Evolutionary conservation across 805 yeast genomes (phyloP), one percentile per base, ranked within the genome.

Genomic region (Wickerhamiella kurtzmanii): DNA sequence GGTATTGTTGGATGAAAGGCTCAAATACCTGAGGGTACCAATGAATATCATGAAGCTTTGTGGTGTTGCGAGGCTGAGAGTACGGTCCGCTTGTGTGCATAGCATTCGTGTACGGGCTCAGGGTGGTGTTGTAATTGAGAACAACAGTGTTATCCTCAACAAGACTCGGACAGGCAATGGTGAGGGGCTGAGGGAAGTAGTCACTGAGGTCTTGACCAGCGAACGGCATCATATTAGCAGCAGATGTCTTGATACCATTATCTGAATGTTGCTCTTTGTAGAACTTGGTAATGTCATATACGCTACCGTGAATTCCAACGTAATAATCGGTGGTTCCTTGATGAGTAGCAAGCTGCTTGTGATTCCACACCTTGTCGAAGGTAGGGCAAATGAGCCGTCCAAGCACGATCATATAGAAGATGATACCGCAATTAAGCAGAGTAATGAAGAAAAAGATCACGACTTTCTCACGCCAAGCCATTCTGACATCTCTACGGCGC

Each of bases 391-490:
- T 56, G 18, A 67, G 47, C n/a, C 52, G 51, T 13, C 68, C 66
- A 22, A 67, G 50, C 44, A 65, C 59, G 38, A 68, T 67, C 71
- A 67, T 66, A 53, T 67, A 67, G 50, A 67, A 67, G n/a, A 66
- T 61, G 41, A 67, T 60, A 13, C 58, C 67, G 1, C 56, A 64
- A 45, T 68, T 68, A 41, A 68, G 45, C 17, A 67, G 50, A 22
- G 57, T 47, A 25, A 67, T 67, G 18, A 67, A 36, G 22, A 57
- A 52, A 47, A 65, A 68, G 22, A 67, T 62, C 2, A 57, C 63
- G 2, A 67, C 28, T 50, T 67, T 67, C 46, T 67, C 71, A 35
- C 71, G 57, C 71, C 71, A 67, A 2, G 71, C 71, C 54, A 66
- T 57, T 3, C 71, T 58, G 20, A 68, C 67, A 22, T 67, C 70